A percentile compares a stretch with the other conserved stretches of the same genome.
Conservation (phyloP, 2,329 filamentous ascomycete species). For the Aspergillus amoenus region DNA sequence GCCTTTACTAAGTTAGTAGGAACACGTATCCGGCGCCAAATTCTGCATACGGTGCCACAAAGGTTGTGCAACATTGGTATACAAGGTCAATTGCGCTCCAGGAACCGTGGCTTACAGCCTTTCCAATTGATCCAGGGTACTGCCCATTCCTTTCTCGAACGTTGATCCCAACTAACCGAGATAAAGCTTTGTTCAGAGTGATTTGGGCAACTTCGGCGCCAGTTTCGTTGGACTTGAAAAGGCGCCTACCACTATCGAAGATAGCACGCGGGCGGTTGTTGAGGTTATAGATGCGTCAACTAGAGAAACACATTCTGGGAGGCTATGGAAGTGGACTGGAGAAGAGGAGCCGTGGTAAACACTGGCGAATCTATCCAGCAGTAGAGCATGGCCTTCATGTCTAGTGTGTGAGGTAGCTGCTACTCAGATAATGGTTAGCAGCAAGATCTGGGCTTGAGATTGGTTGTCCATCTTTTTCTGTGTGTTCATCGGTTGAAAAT, state of each 20-base stretch:
- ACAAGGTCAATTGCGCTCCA: slow-evolving; percentile 11
- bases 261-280: slow-evolving; percentile 19
- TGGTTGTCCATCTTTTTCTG: neutral
- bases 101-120: slow-evolving; percentile 17
- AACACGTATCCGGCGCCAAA: slow-evolving; percentile 12
- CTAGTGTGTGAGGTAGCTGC: too few relatives aligned
- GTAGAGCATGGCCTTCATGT: too few relatives aligned
- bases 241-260: slow-evolving; percentile 20
- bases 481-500: neutral
- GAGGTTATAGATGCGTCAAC: slow-evolving; percentile 18
- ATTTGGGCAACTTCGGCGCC: slow-evolving; percentile 22
- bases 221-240: slow-evolving; percentile 15
- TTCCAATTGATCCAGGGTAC: slow-evolving; percentile 21
- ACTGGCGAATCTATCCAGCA: too few relatives aligned
- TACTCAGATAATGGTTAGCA: too few relatives aligned
- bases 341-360: slow-evolving; percentile 21
- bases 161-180: neutral
- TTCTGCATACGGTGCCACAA: slow-evolving; percentile 18
- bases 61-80: slow-evolving; percentile 18
- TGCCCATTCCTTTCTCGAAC: neutral
- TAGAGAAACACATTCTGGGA: slow-evolving; percentile 18
- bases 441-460: neutral
- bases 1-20: neutral
- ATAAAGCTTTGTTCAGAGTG: slow-evolving; percentile 24
- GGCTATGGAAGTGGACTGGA: slow-evolving; percentile 21